These are phyloP conservation scores for Erysimum pusillum DNA, from an alignment of 441 rosid genomes.

Conservation along the genomic window DNA sequence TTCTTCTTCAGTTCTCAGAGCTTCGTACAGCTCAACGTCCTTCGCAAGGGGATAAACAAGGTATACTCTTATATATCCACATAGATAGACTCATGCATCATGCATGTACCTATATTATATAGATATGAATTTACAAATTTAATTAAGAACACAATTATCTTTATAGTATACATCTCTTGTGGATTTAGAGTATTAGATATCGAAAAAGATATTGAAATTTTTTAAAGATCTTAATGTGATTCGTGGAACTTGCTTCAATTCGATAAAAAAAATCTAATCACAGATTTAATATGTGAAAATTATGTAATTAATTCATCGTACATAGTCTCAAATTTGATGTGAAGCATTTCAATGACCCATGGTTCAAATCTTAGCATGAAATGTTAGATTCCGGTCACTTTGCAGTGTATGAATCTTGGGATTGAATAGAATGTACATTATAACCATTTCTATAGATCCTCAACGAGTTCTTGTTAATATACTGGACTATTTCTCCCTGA, in stretches of 20 bases:
- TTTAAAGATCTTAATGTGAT: not conserved
- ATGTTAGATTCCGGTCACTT: not conserved
- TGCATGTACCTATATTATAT: conserved; percentile 17
- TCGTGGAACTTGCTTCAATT: not conserved
- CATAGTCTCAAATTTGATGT: not conserved
- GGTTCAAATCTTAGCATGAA: conserved; percentile 22
- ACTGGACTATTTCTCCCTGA: not conserved
- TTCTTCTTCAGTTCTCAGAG: conserved; percentile 35
- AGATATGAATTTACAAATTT: conserved; percentile 4
- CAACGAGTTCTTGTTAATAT: not conserved
- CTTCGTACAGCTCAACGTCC: conserved; percentile 36
- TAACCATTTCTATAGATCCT: not conserved
- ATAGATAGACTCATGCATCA: conserved; percentile 15
- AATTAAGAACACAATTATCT: not conserved
- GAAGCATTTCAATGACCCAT: not conserved
- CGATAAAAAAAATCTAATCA: not conserved
- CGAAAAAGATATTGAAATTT: not conserved
- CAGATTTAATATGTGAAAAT: not conserved
- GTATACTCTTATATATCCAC: conserved; percentile 19
- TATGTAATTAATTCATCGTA: not conserved
- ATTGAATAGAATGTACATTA: not conserved
- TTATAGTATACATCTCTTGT: not conserved
- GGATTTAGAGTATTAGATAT: conserved; percentile 6
- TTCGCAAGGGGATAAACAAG: conserved; percentile 34
- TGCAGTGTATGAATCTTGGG: not conserved